Evolutionary conservation across 208 protist species (phyloP).

Genomic region (Trypanosoma boissoni): DNA sequence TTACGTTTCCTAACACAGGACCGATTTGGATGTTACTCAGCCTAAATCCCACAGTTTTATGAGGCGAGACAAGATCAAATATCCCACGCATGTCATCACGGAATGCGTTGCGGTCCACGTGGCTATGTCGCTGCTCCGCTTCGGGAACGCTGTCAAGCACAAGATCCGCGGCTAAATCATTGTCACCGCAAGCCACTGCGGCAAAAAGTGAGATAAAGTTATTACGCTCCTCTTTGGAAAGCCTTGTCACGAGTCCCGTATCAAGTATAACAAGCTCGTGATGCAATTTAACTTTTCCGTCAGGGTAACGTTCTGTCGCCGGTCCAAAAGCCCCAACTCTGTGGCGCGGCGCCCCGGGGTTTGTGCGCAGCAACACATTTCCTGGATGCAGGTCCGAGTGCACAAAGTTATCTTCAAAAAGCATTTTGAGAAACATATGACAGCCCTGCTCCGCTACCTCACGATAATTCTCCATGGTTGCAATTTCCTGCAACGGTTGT

Average conservation of each 20-base stretch:
- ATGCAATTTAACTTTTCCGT: slow-evolving; percentile 58
- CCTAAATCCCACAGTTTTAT: slow-evolving; percentile 60
- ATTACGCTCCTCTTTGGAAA: slow-evolving; percentile 75
- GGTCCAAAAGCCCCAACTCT: neutral
- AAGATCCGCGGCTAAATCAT: slow-evolving; percentile 79
- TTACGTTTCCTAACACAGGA: slow-evolving; percentile 63
- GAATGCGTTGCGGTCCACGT: slow-evolving; percentile 57
- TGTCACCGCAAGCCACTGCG: slow-evolving; percentile 85
- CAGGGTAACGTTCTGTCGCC: slow-evolving; percentile 33
- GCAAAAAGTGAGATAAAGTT: slow-evolving; percentile 94
- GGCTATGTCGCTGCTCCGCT: neutral
- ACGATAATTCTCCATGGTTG: slow-evolving; percentile 38
- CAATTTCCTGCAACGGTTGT: slow-evolving; percentile 56
- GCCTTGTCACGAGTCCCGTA: slow-evolving; percentile 83
- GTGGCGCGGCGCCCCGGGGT: slow-evolving; percentile 24
- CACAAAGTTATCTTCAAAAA: slow-evolving; percentile 94
- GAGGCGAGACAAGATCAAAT: slow-evolving; percentile 76
- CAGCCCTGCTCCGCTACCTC: slow-evolving; percentile 80
- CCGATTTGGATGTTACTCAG: slow-evolving; percentile 84
- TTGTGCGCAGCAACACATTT: slow-evolving; percentile 81
- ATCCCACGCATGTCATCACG: slow-evolving; percentile 67
- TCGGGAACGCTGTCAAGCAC: slow-evolving; percentile 87
- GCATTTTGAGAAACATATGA: slow-evolving; percentile 94
- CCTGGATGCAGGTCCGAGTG: slow-evolving; percentile 94
- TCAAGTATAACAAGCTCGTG: slow-evolving; percentile 87